A percentile compares a stretch with the other conserved stretches of the same genome.
phyloP scores from a whole-genome alignment of 768 basidiomycete species.

The Tricholoma matsutake region DNA sequence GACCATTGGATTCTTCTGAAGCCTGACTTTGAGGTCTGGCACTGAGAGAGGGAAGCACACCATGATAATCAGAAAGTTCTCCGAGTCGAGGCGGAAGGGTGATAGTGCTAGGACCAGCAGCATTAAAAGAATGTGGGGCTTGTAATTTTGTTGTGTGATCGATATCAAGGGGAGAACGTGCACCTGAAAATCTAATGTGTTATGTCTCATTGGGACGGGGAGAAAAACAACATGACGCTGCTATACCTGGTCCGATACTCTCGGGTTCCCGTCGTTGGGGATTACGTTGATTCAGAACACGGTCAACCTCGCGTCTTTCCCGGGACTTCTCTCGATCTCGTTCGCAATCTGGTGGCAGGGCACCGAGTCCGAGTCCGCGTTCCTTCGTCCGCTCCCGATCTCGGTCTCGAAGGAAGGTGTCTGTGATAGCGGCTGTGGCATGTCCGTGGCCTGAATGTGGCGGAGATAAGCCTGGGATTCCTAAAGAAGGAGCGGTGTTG shows the following conservation, averaged over 20 bases:
- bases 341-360: conserved; percentile 15
- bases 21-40: conserved; percentile 26
- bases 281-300: conserved; percentile 34
- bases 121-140: conserved; percentile 25
- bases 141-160: conserved; percentile 31
- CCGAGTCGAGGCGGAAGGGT: conserved; percentile 5
- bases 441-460: conserved; percentile 3
- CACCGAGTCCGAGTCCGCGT: conserved; percentile 18
- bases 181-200: conserved; percentile 18
- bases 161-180: conserved; percentile 28
- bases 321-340: conserved; percentile 14
- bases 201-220: not conserved
- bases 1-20: conserved; percentile 44
- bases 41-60: conserved; percentile 17
- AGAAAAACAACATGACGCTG: not conserved
- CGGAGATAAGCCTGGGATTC: conserved; percentile 15
- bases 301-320: conserved; percentile 18
- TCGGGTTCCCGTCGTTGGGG: conserved; percentile 14
- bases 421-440: conserved; percentile 1
- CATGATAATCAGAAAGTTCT: conserved; percentile 15
- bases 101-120: conserved; percentile 12
- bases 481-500: conserved; percentile 11
- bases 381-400: conserved; percentile 36
- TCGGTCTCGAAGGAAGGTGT: conserved; percentile 11
- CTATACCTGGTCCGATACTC: conserved; percentile 4